Evolutionary conservation across 2,329 filamentous ascomycete species (phyloP), one percentile per base, ranked within the genome.

Genomic region (Elsinoe fawcettii): DNA sequence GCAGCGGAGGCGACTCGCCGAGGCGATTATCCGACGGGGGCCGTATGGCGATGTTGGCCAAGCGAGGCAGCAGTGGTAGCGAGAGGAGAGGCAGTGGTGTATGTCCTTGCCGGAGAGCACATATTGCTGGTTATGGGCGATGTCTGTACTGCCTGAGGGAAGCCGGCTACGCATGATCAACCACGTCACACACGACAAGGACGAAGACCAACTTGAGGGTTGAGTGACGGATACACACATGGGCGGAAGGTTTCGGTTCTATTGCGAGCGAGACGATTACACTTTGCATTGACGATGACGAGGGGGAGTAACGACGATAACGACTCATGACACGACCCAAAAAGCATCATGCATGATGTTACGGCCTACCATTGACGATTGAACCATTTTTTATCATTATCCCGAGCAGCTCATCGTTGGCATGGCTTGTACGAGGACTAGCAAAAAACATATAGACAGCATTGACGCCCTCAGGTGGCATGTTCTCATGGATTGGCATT

Each of bases 131-230:
- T 12, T 56, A 56, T 37, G 54, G 54, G 20, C 41, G 39, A 7
- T 56, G 54, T 41, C n/a, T 49, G 18, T 56, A 47, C 20, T 56
- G 54, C 43, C 20, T 56, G 41, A 27, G 54, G 14, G 54, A 56
- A 23, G 41, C 41, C 6, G 54, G 54, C 14, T 56, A 56, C 37
- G 41, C 43, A 22, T 49, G 22, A 30, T 3, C 44, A 5, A 32
- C 11, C 44, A 25, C 44, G 44, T 22, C 27, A 30, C 27, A 5
- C 44, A 8, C 22, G 14, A 12, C 9, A 14, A 37, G 9, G 34
- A 12, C 11, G 34, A 14, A 37, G 11, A 9, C 27, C 27, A 9
- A 30, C 27, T 5, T 30, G 27, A 30, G 27, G 27, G 27, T 9
- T 30, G 27, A 5, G 5, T 23, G 20, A 23, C 16, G 18, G 4